Evolutionary conservation across 371 early-diverging fungal species (phyloP).

Genomic region (Apophysomyces ossiformis): DNA sequence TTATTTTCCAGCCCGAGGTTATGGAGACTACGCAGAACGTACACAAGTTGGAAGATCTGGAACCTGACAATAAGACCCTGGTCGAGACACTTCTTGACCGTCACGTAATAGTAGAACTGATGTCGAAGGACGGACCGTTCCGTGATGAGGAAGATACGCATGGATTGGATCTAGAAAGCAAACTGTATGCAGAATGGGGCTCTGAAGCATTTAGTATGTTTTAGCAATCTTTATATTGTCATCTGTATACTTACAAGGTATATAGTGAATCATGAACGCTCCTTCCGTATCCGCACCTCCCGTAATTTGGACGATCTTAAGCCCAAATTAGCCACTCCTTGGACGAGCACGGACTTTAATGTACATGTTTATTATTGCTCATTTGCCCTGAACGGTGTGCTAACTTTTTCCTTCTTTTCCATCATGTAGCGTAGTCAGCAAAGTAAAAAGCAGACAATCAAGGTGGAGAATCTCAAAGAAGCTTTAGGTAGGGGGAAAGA

Average conservation of each 20-base stretch:
- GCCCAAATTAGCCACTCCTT: constrained; percentile 49
- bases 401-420: too few relatives aligned
- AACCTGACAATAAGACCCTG: constrained; percentile 26
- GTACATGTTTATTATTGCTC: constrained; percentile 18
- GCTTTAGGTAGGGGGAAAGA: constrained; percentile 37
- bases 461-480: constrained; percentile 57
- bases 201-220: constrained; percentile 38
- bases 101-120: constrained; percentile 36
- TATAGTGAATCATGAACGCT: constrained; percentile 40
- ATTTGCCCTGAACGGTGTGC: too few relatives aligned
- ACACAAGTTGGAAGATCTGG: constrained; percentile 32
- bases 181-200: constrained; percentile 48
- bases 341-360: constrained; percentile 33
- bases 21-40: constrained; percentile 11
- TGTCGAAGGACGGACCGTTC: constrained; percentile 48
- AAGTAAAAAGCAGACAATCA: constrained; percentile 36
- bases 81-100: constrained; percentile 40
- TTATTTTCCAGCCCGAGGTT: constrained; percentile 27
- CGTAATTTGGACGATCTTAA: constrained; percentile 52
- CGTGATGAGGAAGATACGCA: constrained; percentile 52
- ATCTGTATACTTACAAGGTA: constrained; percentile 2
- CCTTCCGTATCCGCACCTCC: constrained; percentile 51
- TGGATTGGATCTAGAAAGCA: constrained; percentile 49
- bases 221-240: not conserved
- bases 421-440: constrained; percentile 25